phyloP scores from a whole-genome alignment of 768 basidiomycete genomes.

The Auricularia sp. region DNA sequence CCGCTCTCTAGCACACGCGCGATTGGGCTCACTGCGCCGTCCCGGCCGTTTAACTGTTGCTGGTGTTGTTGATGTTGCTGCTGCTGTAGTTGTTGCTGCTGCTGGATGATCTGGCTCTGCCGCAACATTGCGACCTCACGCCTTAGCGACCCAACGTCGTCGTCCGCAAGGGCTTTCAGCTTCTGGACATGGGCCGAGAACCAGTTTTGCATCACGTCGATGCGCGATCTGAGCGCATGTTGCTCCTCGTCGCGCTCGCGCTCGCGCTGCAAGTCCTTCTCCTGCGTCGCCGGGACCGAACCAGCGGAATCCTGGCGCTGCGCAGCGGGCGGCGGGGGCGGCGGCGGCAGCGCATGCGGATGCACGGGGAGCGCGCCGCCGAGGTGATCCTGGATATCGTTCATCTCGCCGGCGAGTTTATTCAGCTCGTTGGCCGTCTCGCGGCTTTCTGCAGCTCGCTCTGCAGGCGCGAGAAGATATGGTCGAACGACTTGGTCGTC shows the following conservation, averaged over 20 bases:
- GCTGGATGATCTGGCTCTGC: conserved; percentile 29
- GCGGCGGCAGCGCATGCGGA: conserved; percentile 5
- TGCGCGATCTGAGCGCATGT: neutral
- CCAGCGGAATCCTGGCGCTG: neutral
- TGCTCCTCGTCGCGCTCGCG: neutral
- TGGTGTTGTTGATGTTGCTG: neutral
- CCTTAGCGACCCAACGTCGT: conserved; percentile 61
- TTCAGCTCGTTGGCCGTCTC: conserved; percentile 86
- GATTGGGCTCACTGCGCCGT: conserved; percentile 22
- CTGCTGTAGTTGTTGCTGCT: neutral
- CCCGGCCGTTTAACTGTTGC: conserved; percentile 8
- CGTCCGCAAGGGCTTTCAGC: neutral
- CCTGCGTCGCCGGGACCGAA: too few species aligned
- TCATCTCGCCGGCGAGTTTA: conserved; percentile 66
- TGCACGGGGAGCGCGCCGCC: conserved; percentile 48
- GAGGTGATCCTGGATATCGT: conserved; percentile 82
- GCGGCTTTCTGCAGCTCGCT: conserved; percentile 88
- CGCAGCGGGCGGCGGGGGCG: conserved; percentile 6
- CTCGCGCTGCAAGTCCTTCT: neutral
- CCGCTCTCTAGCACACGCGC: conserved; percentile 21
- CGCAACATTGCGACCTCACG: conserved; percentile 54
- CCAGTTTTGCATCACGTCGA: neutral
- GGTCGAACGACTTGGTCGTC: conserved; percentile 56
- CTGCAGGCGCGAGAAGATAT: conserved; percentile 80
- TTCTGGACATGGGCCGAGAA: neutral